Base-by-base conservation (phyloP, 2,329 filamentous ascomycete species). In the Neopestalotiopsis sp. region DNA sequence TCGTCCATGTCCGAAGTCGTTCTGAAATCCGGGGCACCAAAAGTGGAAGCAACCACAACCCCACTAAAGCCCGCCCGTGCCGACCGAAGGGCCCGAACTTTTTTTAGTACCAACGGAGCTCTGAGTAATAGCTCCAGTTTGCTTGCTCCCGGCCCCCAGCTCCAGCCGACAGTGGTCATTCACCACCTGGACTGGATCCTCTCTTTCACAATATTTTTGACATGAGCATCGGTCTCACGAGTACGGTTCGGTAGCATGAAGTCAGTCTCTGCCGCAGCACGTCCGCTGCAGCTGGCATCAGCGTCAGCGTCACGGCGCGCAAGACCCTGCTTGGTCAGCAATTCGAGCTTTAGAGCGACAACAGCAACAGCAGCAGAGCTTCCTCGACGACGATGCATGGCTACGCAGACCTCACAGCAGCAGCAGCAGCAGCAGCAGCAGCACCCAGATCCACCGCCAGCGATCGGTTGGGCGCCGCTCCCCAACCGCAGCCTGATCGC, bases 401-500 rank as follows among this genome's bases (percentile, higher is more conserved):
- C 67, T 28, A 57, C 56, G 20, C n/a, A 52, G 42, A 28, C 67
- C 12, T 34, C 67, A 20, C 74, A 75, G 1, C 81, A 83, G 13
- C 78, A 80, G 24, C 24, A 20, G 34, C 24, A 10, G 34, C 34
- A n/a, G n/a, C n/a, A 38, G 6, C 30, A 20, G 4, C 28, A 34
- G 14, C 30, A 62, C 9, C 59, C 32, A 5, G n/a, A 20, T 5
- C 32, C 59, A 52, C 84, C 85, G 14, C 84, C 86, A 2, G 32
- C 79, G 2, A 76, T 86, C 69, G 84, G 83, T 73, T 77, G 88
- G 79, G 82, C 88, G 14, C 79, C 80, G 32, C 88, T 98, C 71
- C 82, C 88, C n/a, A 91, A 91, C 72, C 92, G 96, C 64, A 89
- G 90, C 66, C 86, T 98, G 59, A 90, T 99, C 73, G 91, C 91